Base-by-base conservation (phyloP, 106 monocot species). In the Cymbidium sinense region DNA sequence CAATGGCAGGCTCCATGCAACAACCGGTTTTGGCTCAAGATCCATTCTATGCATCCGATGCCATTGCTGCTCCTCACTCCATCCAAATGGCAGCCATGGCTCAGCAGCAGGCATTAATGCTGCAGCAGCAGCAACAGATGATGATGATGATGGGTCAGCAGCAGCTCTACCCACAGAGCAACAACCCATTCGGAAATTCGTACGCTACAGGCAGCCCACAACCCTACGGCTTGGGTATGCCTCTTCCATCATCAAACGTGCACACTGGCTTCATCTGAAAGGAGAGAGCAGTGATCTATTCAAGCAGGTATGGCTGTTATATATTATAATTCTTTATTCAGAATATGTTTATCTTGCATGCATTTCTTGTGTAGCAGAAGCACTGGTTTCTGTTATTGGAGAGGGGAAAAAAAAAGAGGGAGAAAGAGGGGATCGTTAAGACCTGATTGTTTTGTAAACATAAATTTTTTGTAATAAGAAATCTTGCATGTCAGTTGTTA, bases 61-160 rank as follows among this genome's bases (percentile, higher is more conserved):
- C 50, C 7, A 43, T 85, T 28, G 54, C 80, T 15, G 90, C 95
- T 5, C 90, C 95, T 41, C 82, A 88, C 61, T 70, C 78, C 3
- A 90, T 95, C 33, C 95, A 95, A 78, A 93, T 93, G 90, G 87
- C 90, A 28, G 80, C 85, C 7, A 93, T 95, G 93, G 88, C 90
- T 12, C 95, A 95, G 81, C 95, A 95, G 36, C 93, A 95, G 50
- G 90, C 90, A 34, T 86, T 90, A 77, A 83, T 95, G 78, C 65
- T 87, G 76, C 95, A 93, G 77, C 94, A 95, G 82, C 85, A 86
- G 79, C 64, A 88, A 69, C 95, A 92, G 76, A 91, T 93, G 90
- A 86, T 90, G 93, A 89, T 87, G 86, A 87, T 93, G 93, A 88
- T 85, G 86, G 87, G 43, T 20, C 70, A 73, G 23, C 81, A 73